Conservation (phyloP, 495 filamentous ascomycete species). For the Thozetella sp. region DNA sequence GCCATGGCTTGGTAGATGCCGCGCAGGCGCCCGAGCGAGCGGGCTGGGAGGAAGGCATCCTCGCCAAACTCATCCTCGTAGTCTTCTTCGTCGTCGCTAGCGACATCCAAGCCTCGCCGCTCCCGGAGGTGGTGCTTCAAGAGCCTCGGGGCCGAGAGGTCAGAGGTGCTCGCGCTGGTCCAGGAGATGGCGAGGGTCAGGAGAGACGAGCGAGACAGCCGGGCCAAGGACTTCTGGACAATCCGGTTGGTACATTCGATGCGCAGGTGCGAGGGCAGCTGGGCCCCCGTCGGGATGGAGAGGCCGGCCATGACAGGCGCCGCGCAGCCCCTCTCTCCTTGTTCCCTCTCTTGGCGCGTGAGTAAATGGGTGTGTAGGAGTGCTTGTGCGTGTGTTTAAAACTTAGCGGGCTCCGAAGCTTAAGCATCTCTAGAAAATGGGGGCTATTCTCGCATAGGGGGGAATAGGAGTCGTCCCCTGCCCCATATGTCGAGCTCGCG, state of each 20-base stretch:
- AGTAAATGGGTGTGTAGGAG: too few species aligned
- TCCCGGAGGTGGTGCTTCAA: slow-evolving; percentile 17
- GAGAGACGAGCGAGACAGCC: slow-evolving; percentile 70
- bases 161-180: slow-evolving; percentile 65
- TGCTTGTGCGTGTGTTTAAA: too few species aligned
- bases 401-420: too few species aligned
- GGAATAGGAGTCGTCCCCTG: too few species aligned
- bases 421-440: too few species aligned
- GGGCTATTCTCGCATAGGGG: too few species aligned
- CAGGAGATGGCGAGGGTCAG: slow-evolving; percentile 71
- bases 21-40: slow-evolving; percentile 61
- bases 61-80: slow-evolving; percentile 46
- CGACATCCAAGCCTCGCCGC: neutral
- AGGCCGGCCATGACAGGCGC: slow-evolving; percentile 34
- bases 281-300: slow-evolving; percentile 45
- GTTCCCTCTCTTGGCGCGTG: neutral
- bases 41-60: slow-evolving; percentile 63
- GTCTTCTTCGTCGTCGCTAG: slow-evolving; percentile 38
- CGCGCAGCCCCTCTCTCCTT: neutral
- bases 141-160: slow-evolving; percentile 57
- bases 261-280: slow-evolving; percentile 51
- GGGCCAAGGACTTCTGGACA: slow-evolving; percentile 64
- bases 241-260: slow-evolving; percentile 65
- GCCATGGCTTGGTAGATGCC: slow-evolving; percentile 60
- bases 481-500: neutral